A percentile compares a stretch with the other conserved stretches of the same genome.
Evolutionary conservation across 306 rosid genomes (phyloP).

Genomic region (Pyrus bretschneideri): DNA sequence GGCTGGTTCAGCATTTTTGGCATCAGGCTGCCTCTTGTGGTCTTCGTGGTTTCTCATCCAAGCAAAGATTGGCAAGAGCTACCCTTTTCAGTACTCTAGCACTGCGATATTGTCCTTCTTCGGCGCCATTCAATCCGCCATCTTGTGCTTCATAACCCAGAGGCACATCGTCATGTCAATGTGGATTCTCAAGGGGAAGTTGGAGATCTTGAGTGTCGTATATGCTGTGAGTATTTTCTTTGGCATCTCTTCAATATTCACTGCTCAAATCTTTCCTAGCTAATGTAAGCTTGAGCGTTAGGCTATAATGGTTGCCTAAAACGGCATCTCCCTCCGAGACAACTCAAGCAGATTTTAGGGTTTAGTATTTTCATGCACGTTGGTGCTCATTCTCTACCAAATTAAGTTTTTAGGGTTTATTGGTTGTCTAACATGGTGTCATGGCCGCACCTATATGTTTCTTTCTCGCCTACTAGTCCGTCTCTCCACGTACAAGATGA

Average conservation of each 20-base stretch:
- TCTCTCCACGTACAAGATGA: too few species aligned
- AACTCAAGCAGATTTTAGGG: too few species aligned
- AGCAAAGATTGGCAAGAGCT: slow-evolving; percentile 51
- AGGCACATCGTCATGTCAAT: slow-evolving; percentile 33
- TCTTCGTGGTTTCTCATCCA: slow-evolving; percentile 91
- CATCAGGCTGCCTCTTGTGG: slow-evolving; percentile 63
- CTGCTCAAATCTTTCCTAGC: not conserved
- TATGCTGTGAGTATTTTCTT: slow-evolving; percentile 51
- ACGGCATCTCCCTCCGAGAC: not conserved
- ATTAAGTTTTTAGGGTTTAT: too few species aligned
- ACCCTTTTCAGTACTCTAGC: slow-evolving; percentile 76
- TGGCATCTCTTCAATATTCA: not conserved
- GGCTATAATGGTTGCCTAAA: not conserved
- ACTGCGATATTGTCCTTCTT: slow-evolving; percentile 67
- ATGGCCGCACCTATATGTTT: too few species aligned
- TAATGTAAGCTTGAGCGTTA: not conserved
- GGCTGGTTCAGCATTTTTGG: slow-evolving; percentile 56
- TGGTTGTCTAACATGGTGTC: too few species aligned
- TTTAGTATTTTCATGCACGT: too few species aligned
- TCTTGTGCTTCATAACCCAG: slow-evolving; percentile 43
- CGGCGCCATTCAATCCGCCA: slow-evolving; percentile 59
- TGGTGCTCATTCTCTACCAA: too few species aligned
- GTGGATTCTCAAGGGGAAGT: slow-evolving; percentile 58
- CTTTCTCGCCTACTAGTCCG: too few species aligned
- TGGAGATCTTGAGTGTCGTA: slow-evolving; percentile 46